Conservation (phyloP, 2,329 filamentous ascomycete genomes). For the Dactylellina sp. region DNA sequence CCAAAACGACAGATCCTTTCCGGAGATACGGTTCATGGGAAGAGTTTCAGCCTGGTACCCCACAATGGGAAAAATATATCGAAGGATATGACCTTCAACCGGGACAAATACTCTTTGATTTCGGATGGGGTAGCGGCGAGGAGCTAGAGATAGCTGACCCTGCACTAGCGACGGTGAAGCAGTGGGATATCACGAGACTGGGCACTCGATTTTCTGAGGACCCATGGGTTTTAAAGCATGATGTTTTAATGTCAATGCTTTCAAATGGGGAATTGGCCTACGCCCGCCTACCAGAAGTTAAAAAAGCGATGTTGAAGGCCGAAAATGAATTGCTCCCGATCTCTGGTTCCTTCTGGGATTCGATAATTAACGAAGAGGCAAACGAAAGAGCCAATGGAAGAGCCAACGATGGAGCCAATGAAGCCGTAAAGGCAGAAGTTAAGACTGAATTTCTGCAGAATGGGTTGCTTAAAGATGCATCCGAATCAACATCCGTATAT, state of each 20-base stretch:
- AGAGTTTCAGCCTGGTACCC: constrained; percentile 22
- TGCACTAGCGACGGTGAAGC: constrained; percentile 9
- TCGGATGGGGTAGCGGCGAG: neutral
- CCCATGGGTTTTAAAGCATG: constrained; percentile 5
- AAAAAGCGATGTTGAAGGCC: neutral
- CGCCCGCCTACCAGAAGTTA: neutral
- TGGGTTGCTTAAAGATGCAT: neutral
- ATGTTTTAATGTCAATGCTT: constrained; percentile 18
- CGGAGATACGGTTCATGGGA: constrained; percentile 29
- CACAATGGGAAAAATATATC: constrained; percentile 20
- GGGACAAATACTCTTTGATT: constrained; percentile 26
- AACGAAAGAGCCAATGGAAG: too few relatives aligned
- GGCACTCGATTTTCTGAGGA: constrained; percentile 19
- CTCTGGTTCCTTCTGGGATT: neutral
- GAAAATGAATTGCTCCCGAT: neutral
- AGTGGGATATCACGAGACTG: constrained; percentile 2
- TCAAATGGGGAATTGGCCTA: constrained; percentile 1
- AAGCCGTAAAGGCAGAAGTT: neutral
- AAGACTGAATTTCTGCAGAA: neutral
- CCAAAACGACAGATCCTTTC: neutral
- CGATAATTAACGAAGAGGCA: neutral
- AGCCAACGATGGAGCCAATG: neutral
- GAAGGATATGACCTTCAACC: constrained; percentile 19
- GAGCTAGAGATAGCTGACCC: neutral
- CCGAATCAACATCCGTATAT: neutral